Percentiles rank a stretch among this genome's conserved stretches.
Conservation (phyloP, 805 yeast species). For the Kuraishia ogatae region DNA sequence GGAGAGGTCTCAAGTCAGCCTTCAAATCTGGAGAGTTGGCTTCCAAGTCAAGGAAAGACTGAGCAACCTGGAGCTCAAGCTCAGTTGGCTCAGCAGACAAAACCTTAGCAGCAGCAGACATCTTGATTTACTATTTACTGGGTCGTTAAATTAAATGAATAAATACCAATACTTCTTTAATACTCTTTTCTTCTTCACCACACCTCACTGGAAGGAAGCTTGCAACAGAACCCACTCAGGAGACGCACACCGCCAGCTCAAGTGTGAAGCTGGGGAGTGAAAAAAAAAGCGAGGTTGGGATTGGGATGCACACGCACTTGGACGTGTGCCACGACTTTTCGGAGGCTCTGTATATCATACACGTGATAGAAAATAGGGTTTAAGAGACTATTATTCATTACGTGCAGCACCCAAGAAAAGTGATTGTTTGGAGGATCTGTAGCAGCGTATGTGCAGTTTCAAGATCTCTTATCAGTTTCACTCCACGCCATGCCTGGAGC, state of each 20-base stretch:
- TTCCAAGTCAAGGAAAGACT: slow-evolving; percentile 96
- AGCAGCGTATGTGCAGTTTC: too few relatives aligned
- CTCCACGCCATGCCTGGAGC: neutral
- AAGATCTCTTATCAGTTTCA: too few relatives aligned
- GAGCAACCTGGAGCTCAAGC: slow-evolving; percentile 99
- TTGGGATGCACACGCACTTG: neutral
- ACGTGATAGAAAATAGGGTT: neutral
- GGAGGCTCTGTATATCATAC: neutral
- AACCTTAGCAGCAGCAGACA: slow-evolving; percentile 97
- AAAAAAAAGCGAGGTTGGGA: neutral
- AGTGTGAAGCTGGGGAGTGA: neutral
- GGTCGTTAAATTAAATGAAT: neutral
- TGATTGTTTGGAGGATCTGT: neutral
- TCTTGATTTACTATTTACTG: slow-evolving; percentile 22
- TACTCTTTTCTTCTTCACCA: neutral
- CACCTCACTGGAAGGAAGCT: neutral
- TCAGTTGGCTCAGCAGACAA: slow-evolving; percentile 93
- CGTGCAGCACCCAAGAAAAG: neutral
- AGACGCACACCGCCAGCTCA: neutral
- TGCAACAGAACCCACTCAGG: neutral
- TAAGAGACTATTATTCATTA: neutral
- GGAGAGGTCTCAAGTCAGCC: slow-evolving; percentile 97
- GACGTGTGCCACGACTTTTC: neutral
- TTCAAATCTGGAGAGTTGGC: slow-evolving; percentile 87
- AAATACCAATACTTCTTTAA: too few relatives aligned